These are phyloP conservation scores for Sporopachydermia quercuum DNA, from an alignment of 805 yeast genomes.

Conservation along the genomic window DNA sequence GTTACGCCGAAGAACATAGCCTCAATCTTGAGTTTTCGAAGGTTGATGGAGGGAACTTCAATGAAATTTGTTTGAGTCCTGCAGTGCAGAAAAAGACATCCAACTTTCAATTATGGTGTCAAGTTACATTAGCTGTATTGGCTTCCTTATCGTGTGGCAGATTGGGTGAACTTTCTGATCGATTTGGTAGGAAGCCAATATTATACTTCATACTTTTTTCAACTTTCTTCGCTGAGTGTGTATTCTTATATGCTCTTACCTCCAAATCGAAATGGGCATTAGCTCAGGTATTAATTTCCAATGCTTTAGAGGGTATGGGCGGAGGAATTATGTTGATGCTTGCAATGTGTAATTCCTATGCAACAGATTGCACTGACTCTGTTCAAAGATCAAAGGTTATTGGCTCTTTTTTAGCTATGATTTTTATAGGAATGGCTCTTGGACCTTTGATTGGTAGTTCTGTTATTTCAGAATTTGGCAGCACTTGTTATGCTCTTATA, in stretches of 20 bases:
- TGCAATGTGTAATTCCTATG: slow-evolving; percentile 50
- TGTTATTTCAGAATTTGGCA: slow-evolving; percentile 8
- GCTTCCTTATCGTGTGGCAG: slow-evolving; percentile 43
- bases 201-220: slow-evolving; percentile 22
- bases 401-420: slow-evolving; percentile 13
- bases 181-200: slow-evolving; percentile 43
- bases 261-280: slow-evolving; percentile 8
- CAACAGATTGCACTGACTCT: slow-evolving; percentile 59
- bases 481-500: background rate
- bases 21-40: background rate
- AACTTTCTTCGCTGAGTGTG: slow-evolving; percentile 22
- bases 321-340: slow-evolving; percentile 49
- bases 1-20: background rate
- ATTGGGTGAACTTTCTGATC: slow-evolving; percentile 48
- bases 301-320: slow-evolving; percentile 32
- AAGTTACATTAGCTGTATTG: slow-evolving; percentile 23
- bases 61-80: background rate
- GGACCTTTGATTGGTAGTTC: slow-evolving; percentile 14
- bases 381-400: slow-evolving; percentile 28
- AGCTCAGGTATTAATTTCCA: slow-evolving; percentile 26
- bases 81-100: background rate
- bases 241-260: slow-evolving; percentile 13
- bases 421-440: slow-evolving; percentile 15
- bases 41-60: background rate
- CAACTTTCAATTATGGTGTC: background rate